Base-by-base conservation (phyloP, 176 grass and related monocot species). In the Poa pratensis region DNA sequence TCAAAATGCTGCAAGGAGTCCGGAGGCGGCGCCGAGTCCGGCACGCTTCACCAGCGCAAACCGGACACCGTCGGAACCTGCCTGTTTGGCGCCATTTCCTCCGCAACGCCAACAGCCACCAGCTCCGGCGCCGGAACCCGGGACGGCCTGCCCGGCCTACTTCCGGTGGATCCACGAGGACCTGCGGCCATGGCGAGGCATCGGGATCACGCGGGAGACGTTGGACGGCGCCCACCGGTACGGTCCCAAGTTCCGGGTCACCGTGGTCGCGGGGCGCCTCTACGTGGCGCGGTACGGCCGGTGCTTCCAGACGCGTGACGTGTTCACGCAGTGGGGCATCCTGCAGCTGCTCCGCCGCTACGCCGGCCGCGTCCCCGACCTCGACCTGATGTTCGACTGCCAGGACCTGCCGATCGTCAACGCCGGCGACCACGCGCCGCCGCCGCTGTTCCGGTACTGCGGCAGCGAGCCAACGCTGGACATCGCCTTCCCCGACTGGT, bases 141-240 rank as follows among this genome's bases (percentile, higher is more conserved):
- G 9, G 32, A 19, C 52, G 9, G 6, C 81, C 18, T 94, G 86
- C 52, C 89, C 92, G 1, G 71, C 74, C 57, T 89, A 94, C 80
- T 94, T 94, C 89, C 89, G 81, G 28, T 94, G 87, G 89, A 94
- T 94, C 84, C 83, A 91, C 39, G 89, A 94, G 39, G 92, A 94
- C 83, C 81, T 94, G n/a, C 89, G 59, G 14, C 86, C 89, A 22
- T 94, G 92, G 92, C 78, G 75, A 43, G 67, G 1, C 70, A 34
- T 83, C 19, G 86, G 92, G 35, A 74, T 91, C 32, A 91, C 89
- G 61, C 80, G 77, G 62, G 69, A 20, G 34, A 69, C 70, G 55
- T 50, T 89, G 26, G 86, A 89, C 11, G 52, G 70, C 42, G 92
- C 84, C 28, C 86, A 24, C 69, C 30, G 77, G 24, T 69, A 69